Evolutionary conservation across 129 eudicot genomes (phyloP).

Genomic region (Erigeron canadensis): DNA sequence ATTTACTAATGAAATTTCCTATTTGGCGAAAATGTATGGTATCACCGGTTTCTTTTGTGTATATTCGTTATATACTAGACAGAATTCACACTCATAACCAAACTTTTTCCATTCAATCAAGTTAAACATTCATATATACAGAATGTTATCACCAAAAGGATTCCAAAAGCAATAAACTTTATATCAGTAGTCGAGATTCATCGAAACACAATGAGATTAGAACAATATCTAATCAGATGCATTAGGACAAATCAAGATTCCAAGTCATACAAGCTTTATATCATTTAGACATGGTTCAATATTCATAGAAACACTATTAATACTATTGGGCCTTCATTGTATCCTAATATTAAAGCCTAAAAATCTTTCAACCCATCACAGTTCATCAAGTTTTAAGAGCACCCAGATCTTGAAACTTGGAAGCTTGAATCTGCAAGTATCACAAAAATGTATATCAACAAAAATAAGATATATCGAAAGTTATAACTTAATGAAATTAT

Average conservation of each 20-base stretch:
- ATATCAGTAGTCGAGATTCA: slow-evolving; percentile 2
- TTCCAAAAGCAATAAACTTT: slow-evolving; percentile 1
- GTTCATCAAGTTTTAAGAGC: slow-evolving; percentile 31
- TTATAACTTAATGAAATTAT: background rate
- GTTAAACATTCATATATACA: no score
- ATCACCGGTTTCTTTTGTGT: no score
- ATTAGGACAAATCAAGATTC: background rate
- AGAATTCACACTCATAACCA: no score
- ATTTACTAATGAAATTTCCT: background rate
- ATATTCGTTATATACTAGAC: no score
- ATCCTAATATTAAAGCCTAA: background rate
- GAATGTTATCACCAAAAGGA: background rate
- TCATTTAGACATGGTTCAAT: slow-evolving; percentile 1
- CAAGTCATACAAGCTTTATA: slow-evolving; percentile 2
- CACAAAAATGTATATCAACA: background rate
- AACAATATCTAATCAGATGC: slow-evolving; percentile 4
- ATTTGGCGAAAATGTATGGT: background rate
- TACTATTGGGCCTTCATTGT: no score
- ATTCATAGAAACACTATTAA: background rate
- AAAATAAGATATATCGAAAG: background rate
- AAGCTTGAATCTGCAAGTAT: slow-evolving; percentile 36
- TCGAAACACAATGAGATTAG: background rate
- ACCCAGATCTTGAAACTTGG: slow-evolving; percentile 32
- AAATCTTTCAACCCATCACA: background rate
- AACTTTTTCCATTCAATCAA: background rate